Percentiles rank a stretch among this genome's conserved stretches.
Evolutionary conservation across 441 rosid genomes (phyloP).

Genomic region (California macrophylla): DNA sequence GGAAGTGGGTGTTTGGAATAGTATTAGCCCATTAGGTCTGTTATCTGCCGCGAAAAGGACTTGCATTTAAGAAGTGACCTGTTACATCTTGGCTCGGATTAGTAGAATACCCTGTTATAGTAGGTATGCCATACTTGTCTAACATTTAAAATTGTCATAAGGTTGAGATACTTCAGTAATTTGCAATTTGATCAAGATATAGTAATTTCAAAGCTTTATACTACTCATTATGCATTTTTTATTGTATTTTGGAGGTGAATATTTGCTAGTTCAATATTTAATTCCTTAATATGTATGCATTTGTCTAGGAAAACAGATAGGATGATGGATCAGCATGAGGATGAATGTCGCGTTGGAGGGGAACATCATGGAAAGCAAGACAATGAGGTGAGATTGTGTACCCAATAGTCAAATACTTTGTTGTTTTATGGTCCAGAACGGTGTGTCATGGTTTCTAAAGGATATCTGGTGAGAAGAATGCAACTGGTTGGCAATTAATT

Average conservation of each 20-base stretch:
- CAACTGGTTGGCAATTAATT: background rate
- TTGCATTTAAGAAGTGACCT: background rate
- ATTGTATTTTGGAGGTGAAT: background rate
- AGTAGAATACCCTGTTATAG: background rate
- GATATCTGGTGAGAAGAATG: background rate
- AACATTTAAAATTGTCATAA: background rate
- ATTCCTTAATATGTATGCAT: conserved; percentile 6
- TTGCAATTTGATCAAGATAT: background rate
- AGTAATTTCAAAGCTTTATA: background rate
- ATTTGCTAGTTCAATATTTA: background rate
- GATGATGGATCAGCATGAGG: conserved; percentile 63
- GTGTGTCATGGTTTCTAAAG: background rate
- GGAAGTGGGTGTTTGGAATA: background rate
- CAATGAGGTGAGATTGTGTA: conserved; percentile 49
- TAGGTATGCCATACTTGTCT: background rate
- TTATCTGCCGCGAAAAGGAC: background rate
- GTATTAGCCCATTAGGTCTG: background rate
- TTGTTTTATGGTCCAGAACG: background rate
- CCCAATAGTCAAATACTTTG: background rate
- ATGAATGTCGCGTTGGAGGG: conserved; percentile 38
- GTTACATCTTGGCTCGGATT: background rate
- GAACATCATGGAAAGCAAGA: conserved; percentile 54
- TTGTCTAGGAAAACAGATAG: conserved; percentile 1
- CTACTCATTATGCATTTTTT: background rate
- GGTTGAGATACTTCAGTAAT: background rate